A percentile compares a stretch with the other conserved stretches of the same genome.
Evolutionary conservation across 345 rosid species (phyloP).

Genomic region (Citrus medica): DNA sequence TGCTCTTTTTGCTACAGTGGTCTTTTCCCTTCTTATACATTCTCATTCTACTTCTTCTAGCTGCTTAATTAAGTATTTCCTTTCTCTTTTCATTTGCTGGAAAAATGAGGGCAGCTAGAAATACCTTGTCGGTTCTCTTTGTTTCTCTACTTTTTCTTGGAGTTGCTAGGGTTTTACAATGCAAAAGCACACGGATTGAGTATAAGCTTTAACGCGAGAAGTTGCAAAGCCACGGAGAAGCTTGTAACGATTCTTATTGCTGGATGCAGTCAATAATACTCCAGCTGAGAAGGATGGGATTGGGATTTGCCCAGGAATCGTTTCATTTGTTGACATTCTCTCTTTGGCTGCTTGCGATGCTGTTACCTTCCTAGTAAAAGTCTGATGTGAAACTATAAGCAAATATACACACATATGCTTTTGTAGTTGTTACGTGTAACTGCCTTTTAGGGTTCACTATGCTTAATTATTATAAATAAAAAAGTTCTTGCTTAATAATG

Average conservation of each 20-base stretch:
- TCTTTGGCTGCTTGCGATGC: slow-evolving; percentile 64
- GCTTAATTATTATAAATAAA: too few species aligned
- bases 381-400: not conserved
- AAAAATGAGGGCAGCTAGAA: not conserved
- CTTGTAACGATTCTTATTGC: slow-evolving; percentile 50
- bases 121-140: not conserved
- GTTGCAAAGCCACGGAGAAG: slow-evolving; percentile 36
- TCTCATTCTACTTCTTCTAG: not conserved
- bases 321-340: slow-evolving; percentile 60
- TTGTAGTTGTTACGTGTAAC: not conserved
- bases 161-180: not conserved
- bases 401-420: too few species aligned
- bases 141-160: not conserved
- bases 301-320: slow-evolving; percentile 38
- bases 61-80: not conserved
- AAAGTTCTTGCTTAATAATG: too few species aligned
- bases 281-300: slow-evolving; percentile 39
- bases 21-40: not conserved
- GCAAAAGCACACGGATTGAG: not conserved
- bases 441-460: too few species aligned
- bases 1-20: not conserved
- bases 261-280: slow-evolving; percentile 28
- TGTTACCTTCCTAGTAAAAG: slow-evolving; percentile 42
- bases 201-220: slow-evolving; percentile 17
- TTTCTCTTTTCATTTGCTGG: not conserved